Conservation (phyloP, 2,329 filamentous ascomycete genomes). For the Aspergillus texensis region DNA sequence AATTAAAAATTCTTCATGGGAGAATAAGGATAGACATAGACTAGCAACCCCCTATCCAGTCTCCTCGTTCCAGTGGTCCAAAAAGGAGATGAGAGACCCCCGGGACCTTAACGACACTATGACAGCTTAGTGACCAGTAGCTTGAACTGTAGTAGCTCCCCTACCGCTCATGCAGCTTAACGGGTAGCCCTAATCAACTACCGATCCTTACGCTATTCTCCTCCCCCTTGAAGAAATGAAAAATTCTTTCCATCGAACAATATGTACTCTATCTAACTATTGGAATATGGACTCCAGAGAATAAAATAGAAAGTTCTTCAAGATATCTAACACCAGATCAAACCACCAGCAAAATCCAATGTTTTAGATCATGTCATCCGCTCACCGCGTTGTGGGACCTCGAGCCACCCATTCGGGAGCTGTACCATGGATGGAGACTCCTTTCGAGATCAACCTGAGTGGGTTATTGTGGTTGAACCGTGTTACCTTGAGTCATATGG, state of each 20-base stretch:
- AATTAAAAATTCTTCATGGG: not conserved
- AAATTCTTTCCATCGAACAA: not conserved
- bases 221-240: not conserved
- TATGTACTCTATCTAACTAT: not conserved
- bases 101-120: not conserved
- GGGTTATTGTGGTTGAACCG: not conserved
- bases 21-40: not conserved
- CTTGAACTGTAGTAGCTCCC: not conserved
- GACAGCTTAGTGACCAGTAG: not conserved
- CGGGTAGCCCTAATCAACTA: constrained; percentile 2
- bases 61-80: not conserved
- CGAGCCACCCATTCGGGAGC: constrained; percentile 14
- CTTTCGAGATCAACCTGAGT: not conserved
- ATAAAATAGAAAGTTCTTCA: not conserved
- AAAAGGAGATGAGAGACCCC: not conserved
- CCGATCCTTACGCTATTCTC: not conserved
- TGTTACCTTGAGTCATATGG: constrained; percentile 4
- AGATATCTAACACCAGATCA: not conserved
- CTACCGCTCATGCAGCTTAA: constrained; percentile 3
- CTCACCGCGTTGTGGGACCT: constrained; percentile 18
- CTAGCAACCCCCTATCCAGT: not conserved
- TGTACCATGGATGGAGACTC: constrained; percentile 10
- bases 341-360: constrained; percentile 2
- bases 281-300: not conserved
- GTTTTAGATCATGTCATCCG: constrained; percentile 16